Evolutionary conservation across 164 flowering plant species (phyloP).

Genomic region (Malania oleifera): DNA sequence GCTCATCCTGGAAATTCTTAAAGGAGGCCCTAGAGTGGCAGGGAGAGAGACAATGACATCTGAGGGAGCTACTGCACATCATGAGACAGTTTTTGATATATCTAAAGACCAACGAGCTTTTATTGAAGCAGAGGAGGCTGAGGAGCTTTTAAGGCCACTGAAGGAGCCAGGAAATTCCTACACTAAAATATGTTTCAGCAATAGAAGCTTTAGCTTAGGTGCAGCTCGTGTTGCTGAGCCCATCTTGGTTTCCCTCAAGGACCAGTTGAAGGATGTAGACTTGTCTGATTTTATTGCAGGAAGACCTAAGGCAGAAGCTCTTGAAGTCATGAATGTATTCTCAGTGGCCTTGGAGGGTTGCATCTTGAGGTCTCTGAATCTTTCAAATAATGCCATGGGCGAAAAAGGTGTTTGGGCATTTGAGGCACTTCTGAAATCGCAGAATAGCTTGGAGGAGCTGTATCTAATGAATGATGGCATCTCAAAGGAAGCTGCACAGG

Average conservation of each 20-base stretch:
- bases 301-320: conserved; percentile 80
- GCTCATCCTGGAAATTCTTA: conserved; percentile 71
- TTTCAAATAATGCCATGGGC: conserved; percentile 89
- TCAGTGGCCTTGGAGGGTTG: conserved; percentile 70
- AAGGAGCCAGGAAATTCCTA: conserved; percentile 53
- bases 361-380: conserved; percentile 52
- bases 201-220: conserved; percentile 75
- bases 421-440: conserved; percentile 68
- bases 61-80: conserved; percentile 13
- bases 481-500: conserved; percentile 89
- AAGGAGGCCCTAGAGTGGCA: conserved; percentile 41
- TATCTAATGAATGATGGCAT: conserved; percentile 92
- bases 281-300: conserved; percentile 90
- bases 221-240: conserved; percentile 84
- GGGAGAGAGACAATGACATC: conserved; percentile 20
- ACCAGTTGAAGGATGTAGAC: conserved; percentile 77
- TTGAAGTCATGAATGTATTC: conserved; percentile 78
- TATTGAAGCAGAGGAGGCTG: conserved; percentile 77
- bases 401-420: conserved; percentile 96
- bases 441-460: conserved; percentile 72
- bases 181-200: conserved; percentile 83
- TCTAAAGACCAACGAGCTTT: conserved; percentile 67
- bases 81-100: conserved; percentile 65
- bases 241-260: conserved; percentile 55
- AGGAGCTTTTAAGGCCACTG: conserved; percentile 59